phyloP scores from a whole-genome alignment of 140 eudicot species.

The Ambrosia hybrid region DNA sequence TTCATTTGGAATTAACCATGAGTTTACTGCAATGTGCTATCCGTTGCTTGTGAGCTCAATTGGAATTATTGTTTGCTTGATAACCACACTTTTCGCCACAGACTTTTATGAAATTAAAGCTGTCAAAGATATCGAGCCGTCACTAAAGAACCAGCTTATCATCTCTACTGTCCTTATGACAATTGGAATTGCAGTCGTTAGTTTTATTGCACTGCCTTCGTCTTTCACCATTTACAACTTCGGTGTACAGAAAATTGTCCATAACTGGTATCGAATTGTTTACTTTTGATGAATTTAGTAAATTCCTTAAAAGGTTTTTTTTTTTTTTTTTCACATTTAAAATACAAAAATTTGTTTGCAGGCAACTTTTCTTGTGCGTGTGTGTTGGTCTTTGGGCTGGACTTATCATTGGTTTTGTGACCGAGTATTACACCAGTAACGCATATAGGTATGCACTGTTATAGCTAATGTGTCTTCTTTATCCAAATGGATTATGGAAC shows the following conservation, averaged over 20 bases:
- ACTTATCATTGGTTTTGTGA: slow-evolving; percentile 83
- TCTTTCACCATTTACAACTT: slow-evolving; percentile 84
- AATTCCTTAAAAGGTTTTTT: not conserved
- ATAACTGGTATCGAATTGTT: slow-evolving; percentile 53
- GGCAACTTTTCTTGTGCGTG: slow-evolving; percentile 82
- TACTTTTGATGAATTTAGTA: not conserved
- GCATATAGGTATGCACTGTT: slow-evolving; percentile 67
- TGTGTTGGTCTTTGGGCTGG: slow-evolving; percentile 93
- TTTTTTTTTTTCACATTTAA: not conserved
- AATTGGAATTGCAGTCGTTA: slow-evolving; percentile 66
- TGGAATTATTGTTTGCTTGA: slow-evolving; percentile 79
- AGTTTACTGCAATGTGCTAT: slow-evolving; percentile 72
- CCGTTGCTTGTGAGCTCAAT: slow-evolving; percentile 81
- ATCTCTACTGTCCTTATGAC: slow-evolving; percentile 85
- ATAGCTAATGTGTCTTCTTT: not conserved
- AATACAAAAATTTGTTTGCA: slow-evolving; percentile 22
- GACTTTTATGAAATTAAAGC: slow-evolving; percentile 79
- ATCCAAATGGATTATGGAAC: no score
- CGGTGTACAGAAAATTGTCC: slow-evolving; percentile 78
- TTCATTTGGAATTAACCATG: slow-evolving; percentile 76
- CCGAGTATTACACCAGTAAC: slow-evolving; percentile 94
- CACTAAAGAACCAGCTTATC: slow-evolving; percentile 77
- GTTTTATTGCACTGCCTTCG: slow-evolving; percentile 66
- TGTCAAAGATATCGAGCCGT: slow-evolving; percentile 81
- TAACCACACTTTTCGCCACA: slow-evolving; percentile 82